Percentiles rank a stretch among this genome's conserved stretches.
Evolutionary conservation across 2,329 filamentous ascomycete genomes (phyloP).

Genomic region (Fusarium illudens): DNA sequence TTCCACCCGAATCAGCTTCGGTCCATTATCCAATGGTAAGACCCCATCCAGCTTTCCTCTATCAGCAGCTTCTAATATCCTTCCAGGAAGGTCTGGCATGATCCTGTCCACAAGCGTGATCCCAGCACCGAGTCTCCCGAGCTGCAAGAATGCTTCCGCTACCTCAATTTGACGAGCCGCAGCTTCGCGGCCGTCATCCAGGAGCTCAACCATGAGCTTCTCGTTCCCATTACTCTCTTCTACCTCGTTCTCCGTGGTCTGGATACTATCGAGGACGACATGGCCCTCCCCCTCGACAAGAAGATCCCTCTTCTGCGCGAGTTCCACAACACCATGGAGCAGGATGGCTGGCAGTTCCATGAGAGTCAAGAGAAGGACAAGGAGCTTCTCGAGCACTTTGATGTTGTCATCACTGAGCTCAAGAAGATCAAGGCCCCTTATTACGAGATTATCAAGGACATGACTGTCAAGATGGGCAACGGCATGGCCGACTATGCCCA

Average conservation of each 20-base stretch:
- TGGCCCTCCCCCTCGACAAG: slow-evolving; percentile 81
- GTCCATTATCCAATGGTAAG: slow-evolving; percentile 87
- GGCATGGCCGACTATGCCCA: slow-evolving; percentile 97
- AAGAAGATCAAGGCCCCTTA: slow-evolving; percentile 88
- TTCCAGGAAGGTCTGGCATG: slow-evolving; percentile 93
- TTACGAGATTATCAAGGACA: slow-evolving; percentile 87
- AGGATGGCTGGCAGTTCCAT: slow-evolving; percentile 90
- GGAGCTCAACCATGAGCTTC: slow-evolving; percentile 92
- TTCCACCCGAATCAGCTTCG: slow-evolving; percentile 81
- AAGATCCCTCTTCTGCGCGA: slow-evolving; percentile 88
- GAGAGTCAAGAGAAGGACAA: slow-evolving; percentile 95
- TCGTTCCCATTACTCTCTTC: slow-evolving; percentile 89
- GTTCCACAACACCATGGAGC: slow-evolving; percentile 80
- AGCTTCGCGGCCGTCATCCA: slow-evolving; percentile 94
- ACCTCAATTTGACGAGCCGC: slow-evolving; percentile 86
- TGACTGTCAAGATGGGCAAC: slow-evolving; percentile 93
- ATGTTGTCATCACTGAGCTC: slow-evolving; percentile 85
- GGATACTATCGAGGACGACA: slow-evolving; percentile 99
- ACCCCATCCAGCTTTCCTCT: background rate
- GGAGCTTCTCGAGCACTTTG: slow-evolving; percentile 90
- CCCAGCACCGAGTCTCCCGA: slow-evolving; percentile 76
- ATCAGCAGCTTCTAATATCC: slow-evolving; percentile 5
- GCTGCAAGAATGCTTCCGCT: slow-evolving; percentile 84
- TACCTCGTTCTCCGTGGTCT: slow-evolving; percentile 92
- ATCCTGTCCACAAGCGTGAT: slow-evolving; percentile 87